phyloP scores from a whole-genome alignment of 768 basidiomycete genomes.

The Cantharellus cinnabarinus region DNA sequence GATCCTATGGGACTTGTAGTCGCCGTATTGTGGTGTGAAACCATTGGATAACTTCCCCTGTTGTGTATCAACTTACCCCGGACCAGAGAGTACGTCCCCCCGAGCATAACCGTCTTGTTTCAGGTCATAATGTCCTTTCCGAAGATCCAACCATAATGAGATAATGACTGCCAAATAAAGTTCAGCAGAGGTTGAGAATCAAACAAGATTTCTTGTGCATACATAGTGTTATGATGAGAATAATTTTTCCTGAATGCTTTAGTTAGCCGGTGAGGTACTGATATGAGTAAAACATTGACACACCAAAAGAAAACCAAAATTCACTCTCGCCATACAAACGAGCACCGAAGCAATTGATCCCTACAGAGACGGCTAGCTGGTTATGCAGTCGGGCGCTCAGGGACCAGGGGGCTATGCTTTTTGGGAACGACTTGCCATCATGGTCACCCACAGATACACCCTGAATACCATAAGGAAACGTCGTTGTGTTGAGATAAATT shows the following conservation, averaged over 20 bases:
- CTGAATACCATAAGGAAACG: no score
- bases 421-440: no score
- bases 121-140: no score
- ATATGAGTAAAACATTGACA: not conserved
- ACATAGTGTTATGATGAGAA: slow-evolving; percentile 13
- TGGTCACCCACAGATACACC: no score
- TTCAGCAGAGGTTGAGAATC: not conserved
- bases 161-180: not conserved
- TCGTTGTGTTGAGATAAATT: no score
- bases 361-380: not conserved
- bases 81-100: not conserved
- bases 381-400: not conserved
- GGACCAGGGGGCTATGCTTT: no score
- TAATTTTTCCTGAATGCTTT: slow-evolving; percentile 11
- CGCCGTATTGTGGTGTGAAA: not conserved
- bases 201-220: not conserved
- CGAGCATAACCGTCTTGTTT: not conserved
- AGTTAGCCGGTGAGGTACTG: not conserved
- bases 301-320: slow-evolving; percentile 12
- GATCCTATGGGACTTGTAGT: not conserved
- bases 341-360: slow-evolving; percentile 1
- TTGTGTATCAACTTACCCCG: not conserved
- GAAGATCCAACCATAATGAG: no score
- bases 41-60: slow-evolving; percentile 1
- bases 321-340: slow-evolving; percentile 9